phyloP scores from a whole-genome alignment of 768 basidiomycete species.

The Lactifluus volemus region DNA sequence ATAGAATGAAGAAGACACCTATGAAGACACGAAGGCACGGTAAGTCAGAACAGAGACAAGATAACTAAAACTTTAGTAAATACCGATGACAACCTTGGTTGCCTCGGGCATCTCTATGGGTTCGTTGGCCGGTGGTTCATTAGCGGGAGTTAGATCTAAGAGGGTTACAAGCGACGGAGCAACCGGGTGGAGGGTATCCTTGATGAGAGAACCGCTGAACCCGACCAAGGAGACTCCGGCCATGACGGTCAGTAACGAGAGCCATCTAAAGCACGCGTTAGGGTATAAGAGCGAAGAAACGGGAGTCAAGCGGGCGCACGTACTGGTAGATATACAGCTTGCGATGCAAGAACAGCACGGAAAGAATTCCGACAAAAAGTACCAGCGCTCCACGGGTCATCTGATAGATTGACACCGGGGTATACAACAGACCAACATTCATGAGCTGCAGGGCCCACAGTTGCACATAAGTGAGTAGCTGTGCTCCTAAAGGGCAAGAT shows the following conservation, averaged over 20 bases:
- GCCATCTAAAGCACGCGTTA: slow-evolving; percentile 50
- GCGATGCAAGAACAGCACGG: slow-evolving; percentile 83
- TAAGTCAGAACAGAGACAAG: slow-evolving; percentile 17
- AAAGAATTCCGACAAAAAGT: slow-evolving; percentile 86
- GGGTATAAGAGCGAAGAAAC: slow-evolving; percentile 9
- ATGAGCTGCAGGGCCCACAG: slow-evolving; percentile 44
- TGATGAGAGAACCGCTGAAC: slow-evolving; percentile 80
- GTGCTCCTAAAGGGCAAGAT: neutral
- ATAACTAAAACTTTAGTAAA: slow-evolving; percentile 24
- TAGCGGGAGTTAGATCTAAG: slow-evolving; percentile 20
- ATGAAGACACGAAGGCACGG: slow-evolving; percentile 17
- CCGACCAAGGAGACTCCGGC: slow-evolving; percentile 78
- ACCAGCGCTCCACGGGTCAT: slow-evolving; percentile 93
- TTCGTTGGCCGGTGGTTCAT: slow-evolving; percentile 31
- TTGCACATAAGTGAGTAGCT: neutral
- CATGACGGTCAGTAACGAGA: slow-evolving; percentile 85
- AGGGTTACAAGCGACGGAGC: slow-evolving; percentile 27
- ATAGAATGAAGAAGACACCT: slow-evolving; percentile 88
- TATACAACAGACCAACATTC: slow-evolving; percentile 93
- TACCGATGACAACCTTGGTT: slow-evolving; percentile 69
- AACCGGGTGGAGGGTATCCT: slow-evolving; percentile 53
- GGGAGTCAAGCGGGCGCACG: slow-evolving; percentile 11
- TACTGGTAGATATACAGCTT: slow-evolving; percentile 85
- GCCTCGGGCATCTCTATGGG: slow-evolving; percentile 50
- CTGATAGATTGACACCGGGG: slow-evolving; percentile 95